Evolutionary conservation across 1,284 basidiomycete species (phyloP), one percentile per base, ranked within the genome.

Genomic region (Cutaneotrichosporon mucoides): DNA sequence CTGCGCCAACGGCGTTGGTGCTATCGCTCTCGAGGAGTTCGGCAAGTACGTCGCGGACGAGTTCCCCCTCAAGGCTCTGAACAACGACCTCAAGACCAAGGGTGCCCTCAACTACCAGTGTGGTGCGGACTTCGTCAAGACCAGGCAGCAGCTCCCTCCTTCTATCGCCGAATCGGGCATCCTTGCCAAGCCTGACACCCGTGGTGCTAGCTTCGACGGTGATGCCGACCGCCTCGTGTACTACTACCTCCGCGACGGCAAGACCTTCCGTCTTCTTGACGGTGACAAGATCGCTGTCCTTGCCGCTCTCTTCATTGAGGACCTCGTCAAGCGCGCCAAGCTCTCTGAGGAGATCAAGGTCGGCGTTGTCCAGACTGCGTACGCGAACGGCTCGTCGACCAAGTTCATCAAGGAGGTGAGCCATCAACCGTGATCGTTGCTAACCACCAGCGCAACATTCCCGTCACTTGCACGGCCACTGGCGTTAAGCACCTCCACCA

Each of bases 401-500:
- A 90, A 89, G 73, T 99, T 94, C 75, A 82, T 97, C 49, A 81
- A 85, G 33, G 85, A 87, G 77, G 92, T 93, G 66, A 72, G 82
- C 73, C 24, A 24, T n/a, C 34, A 4, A 33, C 9, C 38, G 34
- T 33, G 1, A 73, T 2, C 4, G 7, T 1, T 35, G 8, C 57
- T 59, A 15, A 55, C 54, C 1, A 16, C 9, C 54, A 75, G 73
- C 68, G 75, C 52, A 69, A 72, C 57, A 73, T 98, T 16, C 94
- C 96, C 40, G 92, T 99, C 16, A 89, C 88, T 68, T 99, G 96
- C 77, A 94, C 96, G 2, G 83, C 93, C 5, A 99, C 96, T 7
- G 96, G 96, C 44, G 96, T 99, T 63, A 99, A 99, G 79, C 89
- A 99, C 75, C 85, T 99, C 53, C 96, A 99, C 75, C 95, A 98